Evolutionary conservation across 1,139 yeast species (phyloP), one percentile per base, ranked within the genome.

Genomic region (Zygosaccharomyces sapae): DNA sequence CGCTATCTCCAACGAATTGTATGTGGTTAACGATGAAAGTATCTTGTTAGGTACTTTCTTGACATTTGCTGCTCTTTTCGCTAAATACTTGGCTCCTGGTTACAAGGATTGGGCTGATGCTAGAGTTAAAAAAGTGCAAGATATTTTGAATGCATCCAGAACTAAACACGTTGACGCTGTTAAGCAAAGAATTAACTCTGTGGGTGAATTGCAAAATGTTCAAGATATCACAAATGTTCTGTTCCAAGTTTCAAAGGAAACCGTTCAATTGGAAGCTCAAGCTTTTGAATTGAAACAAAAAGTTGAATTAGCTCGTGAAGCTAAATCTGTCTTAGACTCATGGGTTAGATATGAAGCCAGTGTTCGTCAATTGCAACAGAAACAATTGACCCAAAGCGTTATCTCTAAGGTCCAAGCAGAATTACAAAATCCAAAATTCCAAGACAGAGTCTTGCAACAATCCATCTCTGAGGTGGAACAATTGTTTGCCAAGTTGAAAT

Each of bases 301-400:
- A 69, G 88, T 87, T 59, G 90, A 84, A 56, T 80, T 88, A 61
- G 92, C 95, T 53, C 63, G 75, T 54, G 96, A 89, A 77, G 97
- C 97, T 66, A 89, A 86, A 77, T 74, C 95, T 51, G 95, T 92
- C 53, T 82, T 92, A 69, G 98, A 92, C 74, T 88, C 97, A 31
- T 92, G 98, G 98, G 97, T 89, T 63, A 88, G 97, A 82, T 88
- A 86, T 73, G 98, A 92, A 78, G 85, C 88, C 61, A 90, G 88
- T 69, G 94, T 90, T 64, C 92, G 97, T 77, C 96, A 88, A 79
- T 75, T 84, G 67, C 96, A 92, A 78, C 98, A 92, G 79, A 81
- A 83, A 71, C 96, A 88, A 73, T 81, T 92, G 66, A 82, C 95
- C 46, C 76, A 85, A 69, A 70, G 90, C 50, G 96, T 92, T 59